Percentiles rank a stretch among this genome's conserved stretches.
phyloP scores from a whole-genome alignment of 306 rosid genomes.

The Cucurbita argyrosperma region DNA sequence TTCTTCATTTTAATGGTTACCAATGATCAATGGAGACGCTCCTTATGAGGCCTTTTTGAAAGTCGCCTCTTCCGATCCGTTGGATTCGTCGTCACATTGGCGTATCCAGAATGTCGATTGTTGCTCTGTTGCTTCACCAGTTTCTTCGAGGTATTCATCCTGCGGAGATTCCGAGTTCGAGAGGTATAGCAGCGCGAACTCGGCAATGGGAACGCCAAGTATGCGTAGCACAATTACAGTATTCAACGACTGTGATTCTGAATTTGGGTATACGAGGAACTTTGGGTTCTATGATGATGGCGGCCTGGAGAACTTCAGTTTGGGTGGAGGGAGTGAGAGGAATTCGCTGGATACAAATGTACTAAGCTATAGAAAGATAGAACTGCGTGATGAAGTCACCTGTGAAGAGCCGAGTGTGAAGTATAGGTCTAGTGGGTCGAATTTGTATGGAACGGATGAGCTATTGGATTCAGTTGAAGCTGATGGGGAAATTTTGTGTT shows the following conservation, averaged over 20 bases:
- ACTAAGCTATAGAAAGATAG: constrained; percentile 12
- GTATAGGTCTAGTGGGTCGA: constrained; percentile 24
- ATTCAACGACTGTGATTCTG: constrained; percentile 51
- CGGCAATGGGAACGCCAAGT: constrained; percentile 71
- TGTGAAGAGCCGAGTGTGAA: neutral
- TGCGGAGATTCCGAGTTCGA: constrained; percentile 78
- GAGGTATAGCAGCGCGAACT: constrained; percentile 80
- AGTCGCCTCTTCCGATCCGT: constrained; percentile 26
- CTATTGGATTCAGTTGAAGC: constrained; percentile 15
- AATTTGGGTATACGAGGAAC: constrained; percentile 27
- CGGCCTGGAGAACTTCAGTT: constrained; percentile 35
- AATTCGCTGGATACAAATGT: constrained; percentile 14
- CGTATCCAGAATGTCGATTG: constrained; percentile 22
- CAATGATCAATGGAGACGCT: constrained; percentile 37
- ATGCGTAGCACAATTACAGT: constrained; percentile 52
- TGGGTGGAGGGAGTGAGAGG: constrained; percentile 31
- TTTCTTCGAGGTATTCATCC: constrained; percentile 52
- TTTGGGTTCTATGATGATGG: constrained; percentile 26
- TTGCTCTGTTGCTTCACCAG: constrained; percentile 9
- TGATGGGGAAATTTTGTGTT: constrained; percentile 22
- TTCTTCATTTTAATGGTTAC: constrained; percentile 4
- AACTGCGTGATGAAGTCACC: constrained; percentile 1
- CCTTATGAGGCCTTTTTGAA: constrained; percentile 10
- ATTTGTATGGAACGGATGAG: constrained; percentile 41
- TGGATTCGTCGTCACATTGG: constrained; percentile 20